Conservation (phyloP, 1,284 basidiomycete species). For the Leccinum griseonigrum region DNA sequence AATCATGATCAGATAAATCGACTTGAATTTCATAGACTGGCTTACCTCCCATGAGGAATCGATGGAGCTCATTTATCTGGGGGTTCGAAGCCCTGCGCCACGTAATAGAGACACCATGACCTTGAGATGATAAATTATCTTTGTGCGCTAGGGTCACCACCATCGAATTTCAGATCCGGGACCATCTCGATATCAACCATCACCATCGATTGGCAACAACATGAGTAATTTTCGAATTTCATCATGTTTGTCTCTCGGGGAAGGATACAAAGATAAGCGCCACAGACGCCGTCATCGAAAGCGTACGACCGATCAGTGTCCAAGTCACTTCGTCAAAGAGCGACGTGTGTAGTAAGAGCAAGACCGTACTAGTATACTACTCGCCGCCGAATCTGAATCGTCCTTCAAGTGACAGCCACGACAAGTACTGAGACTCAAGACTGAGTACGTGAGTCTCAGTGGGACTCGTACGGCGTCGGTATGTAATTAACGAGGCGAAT, state of each 20-base stretch:
- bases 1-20: background rate
- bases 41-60: background rate
- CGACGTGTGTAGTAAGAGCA: background rate
- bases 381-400: too few relatives aligned
- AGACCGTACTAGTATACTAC: background rate
- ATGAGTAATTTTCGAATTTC: background rate
- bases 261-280: background rate
- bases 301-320: background rate
- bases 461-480: background rate
- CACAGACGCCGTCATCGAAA: background rate
- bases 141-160: background rate
- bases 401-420: too few relatives aligned
- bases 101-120: background rate
- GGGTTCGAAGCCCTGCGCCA: background rate
- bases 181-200: background rate
- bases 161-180: background rate
- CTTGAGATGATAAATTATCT: background rate
- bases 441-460: too few relatives aligned
- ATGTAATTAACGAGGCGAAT: background rate
- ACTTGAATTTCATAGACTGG: background rate
- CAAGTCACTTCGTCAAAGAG: background rate
- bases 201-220: background rate
- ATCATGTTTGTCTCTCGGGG: background rate
- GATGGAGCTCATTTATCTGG: background rate
- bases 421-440: too few relatives aligned